Evolutionary conservation across 2,329 filamentous ascomycete genomes (phyloP).

Genomic region (Coniochaeta sp.): DNA sequence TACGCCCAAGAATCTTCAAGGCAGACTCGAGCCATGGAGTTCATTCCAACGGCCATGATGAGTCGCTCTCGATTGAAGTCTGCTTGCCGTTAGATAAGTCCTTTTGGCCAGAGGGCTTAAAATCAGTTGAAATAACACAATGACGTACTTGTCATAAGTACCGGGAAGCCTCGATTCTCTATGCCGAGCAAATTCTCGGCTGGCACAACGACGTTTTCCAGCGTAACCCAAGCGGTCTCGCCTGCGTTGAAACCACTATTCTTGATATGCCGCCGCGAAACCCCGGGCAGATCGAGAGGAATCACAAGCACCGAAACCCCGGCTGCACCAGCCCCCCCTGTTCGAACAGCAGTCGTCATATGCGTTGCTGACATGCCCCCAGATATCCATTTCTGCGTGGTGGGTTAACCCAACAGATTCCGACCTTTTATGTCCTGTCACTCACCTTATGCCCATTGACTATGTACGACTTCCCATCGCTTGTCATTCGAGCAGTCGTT

Average conservation of each 20-base stretch:
- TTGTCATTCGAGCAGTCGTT: constrained; percentile 44
- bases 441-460: constrained; percentile 53
- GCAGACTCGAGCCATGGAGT: constrained; percentile 50
- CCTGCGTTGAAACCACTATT: neutral
- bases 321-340: constrained; percentile 41
- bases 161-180: constrained; percentile 47
- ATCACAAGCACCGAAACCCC: constrained; percentile 54
- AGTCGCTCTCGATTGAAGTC: constrained; percentile 55
- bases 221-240: constrained; percentile 40
- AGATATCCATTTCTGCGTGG: constrained; percentile 53
- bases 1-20: constrained; percentile 44
- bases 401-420: neutral
- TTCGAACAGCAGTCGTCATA: constrained; percentile 55
- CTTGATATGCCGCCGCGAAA: constrained; percentile 22
- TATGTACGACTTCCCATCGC: constrained; percentile 43
- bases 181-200: constrained; percentile 43
- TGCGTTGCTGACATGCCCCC: constrained; percentile 53
- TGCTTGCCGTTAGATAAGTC: constrained; percentile 5
- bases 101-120: neutral
- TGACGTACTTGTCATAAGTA: constrained; percentile 46
- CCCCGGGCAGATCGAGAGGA: constrained; percentile 39
- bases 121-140: too few species aligned
- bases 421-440: neutral
- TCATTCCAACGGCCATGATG: constrained; percentile 47
- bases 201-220: constrained; percentile 49